Conservation (phyloP, 1,284 basidiomycete genomes). For the Cutaneotrichosporon arboriforme region DNA sequence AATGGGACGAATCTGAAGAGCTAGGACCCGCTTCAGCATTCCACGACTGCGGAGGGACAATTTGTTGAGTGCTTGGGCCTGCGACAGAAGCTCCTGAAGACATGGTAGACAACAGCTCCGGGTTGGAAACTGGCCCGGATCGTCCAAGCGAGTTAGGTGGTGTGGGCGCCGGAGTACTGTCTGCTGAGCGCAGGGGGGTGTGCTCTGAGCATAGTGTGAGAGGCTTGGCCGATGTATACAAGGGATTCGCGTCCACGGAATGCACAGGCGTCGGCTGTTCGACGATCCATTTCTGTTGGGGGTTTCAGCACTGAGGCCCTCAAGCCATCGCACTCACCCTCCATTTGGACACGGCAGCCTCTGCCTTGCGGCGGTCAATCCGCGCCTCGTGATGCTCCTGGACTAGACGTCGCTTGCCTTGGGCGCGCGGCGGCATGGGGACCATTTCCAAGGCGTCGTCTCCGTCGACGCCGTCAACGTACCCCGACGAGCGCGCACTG, state of each 20-base stretch:
- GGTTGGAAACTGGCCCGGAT: not conserved
- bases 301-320: slow-evolving; percentile 2
- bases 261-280: slow-evolving; percentile 26
- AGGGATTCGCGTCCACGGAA: not conserved
- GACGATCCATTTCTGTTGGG: slow-evolving; percentile 37
- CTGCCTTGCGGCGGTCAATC: slow-evolving; percentile 25
- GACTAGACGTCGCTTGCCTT: slow-evolving; percentile 9
- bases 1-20: slow-evolving; percentile 3
- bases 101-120: not conserved
- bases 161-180: not conserved
- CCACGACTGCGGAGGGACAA: not conserved
- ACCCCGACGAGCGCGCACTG: slow-evolving; percentile 3
- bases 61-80: not conserved
- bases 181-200: not conserved
- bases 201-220: not conserved
- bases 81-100: not conserved
- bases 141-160: not conserved
- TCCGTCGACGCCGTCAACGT: not conserved
- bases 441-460: slow-evolving; percentile 16
- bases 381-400: slow-evolving; percentile 11
- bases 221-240: not conserved
- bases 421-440: slow-evolving; percentile 2
- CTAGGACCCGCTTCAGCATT: not conserved
- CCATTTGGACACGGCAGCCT: slow-evolving; percentile 41
- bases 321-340: slow-evolving; percentile 25